These are phyloP conservation scores for Trypanosoma brucei DNA, from an alignment of 208 protist species.

Conservation along the genomic window DNA sequence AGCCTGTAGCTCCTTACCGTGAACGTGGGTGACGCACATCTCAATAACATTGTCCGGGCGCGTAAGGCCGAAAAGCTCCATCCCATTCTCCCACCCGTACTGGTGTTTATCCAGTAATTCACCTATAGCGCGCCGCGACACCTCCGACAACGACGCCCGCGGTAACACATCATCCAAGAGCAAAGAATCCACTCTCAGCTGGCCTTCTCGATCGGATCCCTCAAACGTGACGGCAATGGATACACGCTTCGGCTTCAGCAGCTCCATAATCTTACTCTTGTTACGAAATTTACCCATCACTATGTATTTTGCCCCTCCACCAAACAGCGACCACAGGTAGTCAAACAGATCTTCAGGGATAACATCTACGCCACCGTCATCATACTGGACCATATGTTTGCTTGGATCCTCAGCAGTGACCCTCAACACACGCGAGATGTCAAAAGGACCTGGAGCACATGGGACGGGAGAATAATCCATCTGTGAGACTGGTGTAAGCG, in stretches of 20 bases:
- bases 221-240: conserved; percentile 15
- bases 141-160: conserved; percentile 13
- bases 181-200: not conserved
- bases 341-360: conserved; percentile 71
- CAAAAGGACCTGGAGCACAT: conserved; percentile 47
- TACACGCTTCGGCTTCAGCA: conserved; percentile 10
- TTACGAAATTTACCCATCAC: conserved; percentile 44
- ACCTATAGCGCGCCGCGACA: conserved; percentile 5
- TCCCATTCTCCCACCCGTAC: conserved; percentile 1
- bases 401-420: conserved; percentile 29
- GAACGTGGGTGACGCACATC: conserved; percentile 1
- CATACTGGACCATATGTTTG: conserved; percentile 26
- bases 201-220: not conserved
- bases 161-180: conserved; percentile 7
- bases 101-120: not conserved
- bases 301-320: conserved; percentile 57
- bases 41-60: not conserved
- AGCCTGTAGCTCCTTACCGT: not conserved
- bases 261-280: conserved; percentile 20
- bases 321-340: conserved; percentile 48
- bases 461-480: not conserved
- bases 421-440: conserved; percentile 47
- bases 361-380: conserved; percentile 35
- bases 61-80: conserved; percentile 26
- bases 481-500: conserved; percentile 8